phyloP scores from a whole-genome alignment of 345 rosid species.

The Heritiera fomes region DNA sequence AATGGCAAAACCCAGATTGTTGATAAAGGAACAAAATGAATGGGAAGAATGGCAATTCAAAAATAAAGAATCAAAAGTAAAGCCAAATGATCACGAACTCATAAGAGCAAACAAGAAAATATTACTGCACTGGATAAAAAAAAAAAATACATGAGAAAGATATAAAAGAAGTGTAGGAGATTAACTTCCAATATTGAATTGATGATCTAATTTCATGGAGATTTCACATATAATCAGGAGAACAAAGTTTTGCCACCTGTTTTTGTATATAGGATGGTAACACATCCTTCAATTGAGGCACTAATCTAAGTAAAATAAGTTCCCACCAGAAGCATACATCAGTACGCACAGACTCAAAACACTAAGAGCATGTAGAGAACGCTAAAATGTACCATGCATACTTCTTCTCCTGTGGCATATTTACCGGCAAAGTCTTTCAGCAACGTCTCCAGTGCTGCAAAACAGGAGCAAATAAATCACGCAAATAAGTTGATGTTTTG shows the following conservation, averaged over 20 bases:
- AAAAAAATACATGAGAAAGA: background rate
- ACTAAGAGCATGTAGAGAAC: background rate
- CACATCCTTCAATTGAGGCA: background rate
- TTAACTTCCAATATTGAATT: too few species aligned
- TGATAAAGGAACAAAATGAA: background rate
- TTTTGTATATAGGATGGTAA: background rate
- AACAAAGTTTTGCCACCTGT: background rate
- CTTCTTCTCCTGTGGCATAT: conserved; percentile 56
- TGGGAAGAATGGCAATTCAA: background rate
- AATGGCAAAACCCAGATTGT: conserved; percentile 8
- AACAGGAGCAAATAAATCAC: background rate
- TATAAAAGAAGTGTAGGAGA: too few species aligned
- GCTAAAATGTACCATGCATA: conserved; percentile 40
- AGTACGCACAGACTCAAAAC: background rate
- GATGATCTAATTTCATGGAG: background rate
- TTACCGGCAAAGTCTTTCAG: conserved; percentile 37
- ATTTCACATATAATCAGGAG: background rate
- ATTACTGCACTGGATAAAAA: too few species aligned
- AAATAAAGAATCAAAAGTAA: too few species aligned
- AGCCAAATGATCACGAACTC: too few species aligned
- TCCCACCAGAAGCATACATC: background rate
- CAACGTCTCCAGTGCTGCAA: conserved; percentile 55
- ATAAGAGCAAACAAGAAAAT: too few species aligned
- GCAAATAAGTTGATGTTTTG: background rate
- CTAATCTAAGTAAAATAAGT: background rate